These are phyloP conservation scores for Gossypium thurberi DNA, from an alignment of 345 rosid genomes.

Conservation along the genomic window DNA sequence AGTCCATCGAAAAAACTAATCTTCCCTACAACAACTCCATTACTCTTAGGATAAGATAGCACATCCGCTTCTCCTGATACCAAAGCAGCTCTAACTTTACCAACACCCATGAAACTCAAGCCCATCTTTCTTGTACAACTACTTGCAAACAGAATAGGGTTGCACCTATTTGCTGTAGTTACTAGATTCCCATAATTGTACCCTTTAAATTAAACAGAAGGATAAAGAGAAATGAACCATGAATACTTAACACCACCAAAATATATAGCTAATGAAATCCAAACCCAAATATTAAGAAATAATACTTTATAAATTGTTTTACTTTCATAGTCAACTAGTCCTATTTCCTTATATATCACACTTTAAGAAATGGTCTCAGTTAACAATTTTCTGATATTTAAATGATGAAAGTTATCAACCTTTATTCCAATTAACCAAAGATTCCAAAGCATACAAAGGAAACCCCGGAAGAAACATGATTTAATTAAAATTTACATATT, in stretches of 20 bases:
- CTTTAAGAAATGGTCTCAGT: background rate
- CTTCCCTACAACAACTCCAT: conserved; percentile 25
- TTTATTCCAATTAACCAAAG: background rate
- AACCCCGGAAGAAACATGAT: background rate
- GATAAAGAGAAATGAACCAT: background rate
- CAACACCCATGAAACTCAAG: conserved; percentile 23
- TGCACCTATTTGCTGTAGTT: conserved; percentile 16
- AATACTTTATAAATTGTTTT: background rate
- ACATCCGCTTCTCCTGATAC: conserved; percentile 47
- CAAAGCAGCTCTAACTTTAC: conserved; percentile 34
- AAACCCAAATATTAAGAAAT: background rate
- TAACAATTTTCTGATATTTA: background rate
- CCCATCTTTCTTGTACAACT: conserved; percentile 15
- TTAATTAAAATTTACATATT: background rate
- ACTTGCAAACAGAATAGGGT: background rate
- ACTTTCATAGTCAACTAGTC: background rate
- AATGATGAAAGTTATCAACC: background rate
- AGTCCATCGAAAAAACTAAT: conserved; percentile 10
- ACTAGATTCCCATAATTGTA: conserved; percentile 12
- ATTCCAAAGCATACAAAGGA: background rate
- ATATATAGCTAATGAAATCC: background rate
- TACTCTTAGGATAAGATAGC: conserved; percentile 32
- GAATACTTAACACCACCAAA: background rate
- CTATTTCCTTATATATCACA: background rate
- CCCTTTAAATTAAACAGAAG: conserved; percentile 13